phyloP scores from a whole-genome alignment of 106 monocot species.

The Dendrobium chrysotoxum region DNA sequence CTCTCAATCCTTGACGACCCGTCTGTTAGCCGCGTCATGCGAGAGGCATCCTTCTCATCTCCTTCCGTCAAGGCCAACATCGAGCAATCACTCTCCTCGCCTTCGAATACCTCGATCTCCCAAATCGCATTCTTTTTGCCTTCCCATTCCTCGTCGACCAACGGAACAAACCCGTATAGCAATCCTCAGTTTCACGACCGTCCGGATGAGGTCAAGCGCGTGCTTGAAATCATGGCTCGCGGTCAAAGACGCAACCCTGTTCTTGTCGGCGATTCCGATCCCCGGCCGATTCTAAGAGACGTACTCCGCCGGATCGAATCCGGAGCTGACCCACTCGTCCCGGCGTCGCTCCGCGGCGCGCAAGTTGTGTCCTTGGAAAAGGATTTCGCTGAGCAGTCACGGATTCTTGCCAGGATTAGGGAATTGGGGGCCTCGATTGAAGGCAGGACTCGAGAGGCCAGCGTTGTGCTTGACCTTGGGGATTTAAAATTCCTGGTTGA shows the following conservation, averaged over 20 bases:
- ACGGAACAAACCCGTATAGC: background rate
- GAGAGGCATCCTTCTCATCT: slow-evolving; percentile 69
- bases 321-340: background rate
- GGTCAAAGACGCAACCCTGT: slow-evolving; percentile 50
- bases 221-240: slow-evolving; percentile 38
- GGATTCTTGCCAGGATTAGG: slow-evolving; percentile 21
- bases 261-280: slow-evolving; percentile 55
- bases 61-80: slow-evolving; percentile 56
- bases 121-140: background rate
- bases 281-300: slow-evolving; percentile 26
- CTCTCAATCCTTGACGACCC: slow-evolving; percentile 82
- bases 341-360: background rate
- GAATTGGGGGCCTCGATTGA: slow-evolving; percentile 19
- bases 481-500: slow-evolving; percentile 79
- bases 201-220: background rate
- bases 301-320: slow-evolving; percentile 30
- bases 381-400: slow-evolving; percentile 18
- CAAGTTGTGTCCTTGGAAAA: slow-evolving; percentile 27
- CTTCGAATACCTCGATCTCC: background rate
- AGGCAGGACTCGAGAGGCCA: slow-evolving; percentile 12
- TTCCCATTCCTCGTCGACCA: background rate
- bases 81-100: slow-evolving; percentile 41
- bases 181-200: background rate
- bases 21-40: slow-evolving; percentile 83
- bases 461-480: slow-evolving; percentile 53